These are phyloP conservation scores for Dillenia suffruticosa DNA, from an alignment of 164 flowering plant genomes.

Conservation along the genomic window DNA sequence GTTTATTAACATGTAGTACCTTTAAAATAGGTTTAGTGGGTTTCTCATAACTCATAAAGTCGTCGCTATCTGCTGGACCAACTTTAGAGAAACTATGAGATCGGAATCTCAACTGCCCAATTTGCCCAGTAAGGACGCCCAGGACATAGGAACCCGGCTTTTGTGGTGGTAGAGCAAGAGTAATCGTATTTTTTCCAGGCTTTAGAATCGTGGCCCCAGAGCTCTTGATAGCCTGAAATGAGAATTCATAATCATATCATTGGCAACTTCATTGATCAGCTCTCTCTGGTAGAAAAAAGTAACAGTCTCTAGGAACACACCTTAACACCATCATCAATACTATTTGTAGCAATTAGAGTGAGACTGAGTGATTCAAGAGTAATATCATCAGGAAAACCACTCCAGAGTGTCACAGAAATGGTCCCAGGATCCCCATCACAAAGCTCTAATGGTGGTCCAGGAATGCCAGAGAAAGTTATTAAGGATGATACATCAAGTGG, in stretches of 20 bases:
- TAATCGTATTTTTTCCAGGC: slow-evolving; percentile 79
- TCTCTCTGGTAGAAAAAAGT: not conserved
- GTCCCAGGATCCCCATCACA: slow-evolving; percentile 98
- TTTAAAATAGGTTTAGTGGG: slow-evolving; percentile 89
- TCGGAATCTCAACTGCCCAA: slow-evolving; percentile 84
- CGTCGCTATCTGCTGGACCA: slow-evolving; percentile 91
- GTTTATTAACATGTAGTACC: slow-evolving; percentile 29
- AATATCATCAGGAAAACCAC: slow-evolving; percentile 99
- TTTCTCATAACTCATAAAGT: slow-evolving; percentile 96
- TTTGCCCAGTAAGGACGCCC: slow-evolving; percentile 95
- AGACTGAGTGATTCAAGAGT: slow-evolving; percentile 87
- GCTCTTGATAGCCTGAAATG: slow-evolving; percentile 67
- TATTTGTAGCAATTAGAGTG: slow-evolving; percentile 67
- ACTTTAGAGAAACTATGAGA: slow-evolving; percentile 97
- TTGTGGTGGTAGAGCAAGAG: slow-evolving; percentile 77
- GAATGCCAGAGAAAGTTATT: slow-evolving; percentile 89
- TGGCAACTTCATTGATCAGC: not conserved
- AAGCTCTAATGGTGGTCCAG: slow-evolving; percentile 82
- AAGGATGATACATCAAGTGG: slow-evolving; percentile 94
- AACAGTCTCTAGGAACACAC: slow-evolving; percentile 26
- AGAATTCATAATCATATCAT: not conserved
- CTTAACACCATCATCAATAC: slow-evolving; percentile 91
- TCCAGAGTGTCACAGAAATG: slow-evolving; percentile 87
- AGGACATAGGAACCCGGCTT: slow-evolving; percentile 94
- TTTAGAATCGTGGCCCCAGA: slow-evolving; percentile 58